These are phyloP conservation scores for Capronia epimyces DNA, from an alignment of 2,329 filamentous ascomycete species.

Conservation along the genomic window DNA sequence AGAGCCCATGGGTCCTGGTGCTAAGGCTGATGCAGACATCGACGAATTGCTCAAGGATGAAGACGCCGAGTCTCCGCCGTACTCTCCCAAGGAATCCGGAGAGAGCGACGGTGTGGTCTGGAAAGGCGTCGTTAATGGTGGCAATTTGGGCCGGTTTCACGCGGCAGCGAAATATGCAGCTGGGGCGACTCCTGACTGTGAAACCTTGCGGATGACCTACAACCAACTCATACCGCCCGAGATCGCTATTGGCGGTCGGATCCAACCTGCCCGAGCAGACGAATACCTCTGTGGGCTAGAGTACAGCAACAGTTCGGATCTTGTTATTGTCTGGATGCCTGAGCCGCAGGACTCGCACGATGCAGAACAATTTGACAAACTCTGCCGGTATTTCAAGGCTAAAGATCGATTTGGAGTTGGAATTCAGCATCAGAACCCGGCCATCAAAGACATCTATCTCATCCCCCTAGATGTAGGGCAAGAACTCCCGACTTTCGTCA, in stretches of 20 bases:
- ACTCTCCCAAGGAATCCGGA: slow-evolving; percentile 70
- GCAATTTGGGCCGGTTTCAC: slow-evolving; percentile 66
- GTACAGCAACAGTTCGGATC: slow-evolving; percentile 74
- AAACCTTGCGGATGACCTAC: slow-evolving; percentile 50
- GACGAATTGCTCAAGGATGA: slow-evolving; percentile 82
- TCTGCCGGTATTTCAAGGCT: slow-evolving; percentile 82
- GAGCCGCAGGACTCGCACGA: slow-evolving; percentile 45
- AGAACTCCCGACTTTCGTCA: slow-evolving; percentile 74
- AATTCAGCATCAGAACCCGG: slow-evolving; percentile 64
- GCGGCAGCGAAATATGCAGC: slow-evolving; percentile 77
- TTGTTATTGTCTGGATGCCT: slow-evolving; percentile 70
- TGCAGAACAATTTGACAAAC: slow-evolving; percentile 60
- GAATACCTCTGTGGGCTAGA: slow-evolving; percentile 86
- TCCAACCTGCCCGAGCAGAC: slow-evolving; percentile 74
- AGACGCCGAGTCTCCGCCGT: slow-evolving; percentile 72
- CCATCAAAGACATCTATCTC: slow-evolving; percentile 85
- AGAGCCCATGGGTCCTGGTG: slow-evolving; percentile 42
- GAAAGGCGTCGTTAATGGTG: slow-evolving; percentile 72
- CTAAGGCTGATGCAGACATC: slow-evolving; percentile 73
- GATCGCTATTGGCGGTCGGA: slow-evolving; percentile 61
- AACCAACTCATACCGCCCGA: slow-evolving; percentile 64
- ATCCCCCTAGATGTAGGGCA: slow-evolving; percentile 74
- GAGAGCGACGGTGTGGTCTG: slow-evolving; percentile 69
- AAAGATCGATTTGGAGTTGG: slow-evolving; percentile 85
- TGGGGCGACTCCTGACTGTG: slow-evolving; percentile 57